Percentiles rank a stretch among this genome's conserved stretches.
These are phyloP conservation scores for Fusarium torulosum DNA, from an alignment of 2,329 filamentous ascomycete species.

Conservation along the genomic window DNA sequence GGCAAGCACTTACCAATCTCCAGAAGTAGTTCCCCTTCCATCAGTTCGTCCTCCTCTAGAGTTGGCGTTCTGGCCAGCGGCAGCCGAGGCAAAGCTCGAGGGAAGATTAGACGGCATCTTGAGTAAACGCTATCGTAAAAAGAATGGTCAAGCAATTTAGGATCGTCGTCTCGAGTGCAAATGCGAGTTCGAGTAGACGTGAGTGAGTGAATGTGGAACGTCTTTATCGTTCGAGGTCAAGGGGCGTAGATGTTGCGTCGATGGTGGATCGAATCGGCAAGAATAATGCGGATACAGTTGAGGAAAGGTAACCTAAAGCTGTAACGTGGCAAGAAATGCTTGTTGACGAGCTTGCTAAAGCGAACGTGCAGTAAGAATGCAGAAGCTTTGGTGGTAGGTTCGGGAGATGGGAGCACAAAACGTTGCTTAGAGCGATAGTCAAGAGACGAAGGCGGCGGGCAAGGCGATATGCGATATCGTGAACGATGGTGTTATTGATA, in stretches of 20 bases:
- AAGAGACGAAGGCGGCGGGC: slow-evolving; percentile 36
- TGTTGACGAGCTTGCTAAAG: slow-evolving; percentile 32
- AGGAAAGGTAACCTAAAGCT: slow-evolving; percentile 30
- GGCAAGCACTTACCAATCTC: slow-evolving; percentile 75
- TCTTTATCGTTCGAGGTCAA: slow-evolving; percentile 41
- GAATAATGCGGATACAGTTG: slow-evolving; percentile 29
- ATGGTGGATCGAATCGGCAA: slow-evolving; percentile 29
- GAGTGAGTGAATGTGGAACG: slow-evolving; percentile 26
- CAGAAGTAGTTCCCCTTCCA: slow-evolving; percentile 67
- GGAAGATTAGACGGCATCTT: slow-evolving; percentile 80
- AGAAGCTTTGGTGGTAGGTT: slow-evolving; percentile 31
- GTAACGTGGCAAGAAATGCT: slow-evolving; percentile 30
- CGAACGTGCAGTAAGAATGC: slow-evolving; percentile 32
- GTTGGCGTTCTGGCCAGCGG: slow-evolving; percentile 78
- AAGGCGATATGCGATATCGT: slow-evolving; percentile 41
- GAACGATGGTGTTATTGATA: slow-evolving; percentile 37
- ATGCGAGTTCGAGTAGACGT: slow-evolving; percentile 37
- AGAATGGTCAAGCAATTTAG: slow-evolving; percentile 10
- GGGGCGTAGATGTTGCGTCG: slow-evolving; percentile 39
- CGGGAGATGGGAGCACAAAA: slow-evolving; percentile 44
- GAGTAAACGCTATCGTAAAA: slow-evolving; percentile 41
- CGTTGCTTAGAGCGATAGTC: slow-evolving; percentile 41
- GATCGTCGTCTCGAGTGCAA: slow-evolving; percentile 35
- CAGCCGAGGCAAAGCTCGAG: slow-evolving; percentile 86
- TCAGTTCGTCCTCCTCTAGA: slow-evolving; percentile 70